Conservation (phyloP, 805 yeast species). For the Diddensiella santjacobensis region DNA sequence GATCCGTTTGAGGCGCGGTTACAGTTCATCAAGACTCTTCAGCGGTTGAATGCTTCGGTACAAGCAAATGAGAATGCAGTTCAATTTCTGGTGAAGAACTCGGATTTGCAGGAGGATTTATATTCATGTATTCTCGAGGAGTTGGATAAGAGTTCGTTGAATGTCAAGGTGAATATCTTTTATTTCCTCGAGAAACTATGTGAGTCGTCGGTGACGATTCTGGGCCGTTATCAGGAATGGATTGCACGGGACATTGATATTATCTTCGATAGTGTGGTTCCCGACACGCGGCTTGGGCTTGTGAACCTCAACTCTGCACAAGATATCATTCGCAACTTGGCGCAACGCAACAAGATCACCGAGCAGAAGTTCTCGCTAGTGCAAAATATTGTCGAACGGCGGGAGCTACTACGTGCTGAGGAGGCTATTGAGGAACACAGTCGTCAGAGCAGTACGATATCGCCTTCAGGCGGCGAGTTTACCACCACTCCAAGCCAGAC, state of each 20-base stretch:
- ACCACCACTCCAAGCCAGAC: neutral
- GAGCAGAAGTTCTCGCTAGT: conserved; percentile 10
- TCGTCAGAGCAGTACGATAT: neutral
- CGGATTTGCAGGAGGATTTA: conserved; percentile 62
- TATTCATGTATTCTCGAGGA: conserved; percentile 64
- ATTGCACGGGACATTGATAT: conserved; percentile 28
- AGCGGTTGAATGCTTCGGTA: conserved; percentile 58
- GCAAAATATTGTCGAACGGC: conserved; percentile 22
- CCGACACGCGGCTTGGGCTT: conserved; percentile 15
- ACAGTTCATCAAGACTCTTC: conserved; percentile 65
- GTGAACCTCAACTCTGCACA: conserved; percentile 17
- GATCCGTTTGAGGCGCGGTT: conserved; percentile 86
- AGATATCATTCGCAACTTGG: conserved; percentile 16
- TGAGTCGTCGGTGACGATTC: conserved; percentile 18
- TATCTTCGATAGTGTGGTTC: conserved; percentile 28
- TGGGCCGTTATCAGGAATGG: conserved; percentile 26
- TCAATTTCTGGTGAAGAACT: conserved; percentile 32
- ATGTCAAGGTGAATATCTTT: conserved; percentile 60
- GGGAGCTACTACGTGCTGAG: conserved; percentile 14
- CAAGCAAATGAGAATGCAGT: conserved; percentile 28
- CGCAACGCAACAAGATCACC: conserved; percentile 3
- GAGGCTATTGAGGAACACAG: neutral
- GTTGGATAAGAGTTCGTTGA: conserved; percentile 43
- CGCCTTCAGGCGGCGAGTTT: neutral
- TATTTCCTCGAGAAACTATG: conserved; percentile 65